Evolutionary conservation across 2,329 filamentous ascomycete genomes (phyloP).

Genomic region (Colletotrichum acutatum): DNA sequence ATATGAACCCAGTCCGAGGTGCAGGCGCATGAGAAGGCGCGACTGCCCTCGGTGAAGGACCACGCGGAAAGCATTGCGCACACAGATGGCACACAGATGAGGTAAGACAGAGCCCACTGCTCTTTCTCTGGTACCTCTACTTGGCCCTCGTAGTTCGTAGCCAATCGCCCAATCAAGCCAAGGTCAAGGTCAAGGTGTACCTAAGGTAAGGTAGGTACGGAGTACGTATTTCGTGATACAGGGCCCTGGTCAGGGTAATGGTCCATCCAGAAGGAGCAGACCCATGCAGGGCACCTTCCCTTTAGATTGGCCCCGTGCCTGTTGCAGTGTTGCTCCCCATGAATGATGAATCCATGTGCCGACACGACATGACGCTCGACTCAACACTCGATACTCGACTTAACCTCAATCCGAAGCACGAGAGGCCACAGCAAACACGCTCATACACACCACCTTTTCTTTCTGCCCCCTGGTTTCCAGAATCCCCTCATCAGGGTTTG

Average conservation of each 20-base stretch:
- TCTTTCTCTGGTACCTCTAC: neutral
- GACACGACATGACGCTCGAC: neutral
- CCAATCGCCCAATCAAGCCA: neutral
- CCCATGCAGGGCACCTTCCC: neutral
- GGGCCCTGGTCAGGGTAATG: neutral
- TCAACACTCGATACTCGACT: neutral
- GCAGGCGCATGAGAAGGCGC: neutral
- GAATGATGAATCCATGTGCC: neutral
- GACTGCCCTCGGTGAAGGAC: neutral
- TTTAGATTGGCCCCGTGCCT: neutral
- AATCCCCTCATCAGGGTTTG: neutral
- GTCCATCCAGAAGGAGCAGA: neutral
- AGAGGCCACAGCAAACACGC: neutral
- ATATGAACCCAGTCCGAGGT: neutral
- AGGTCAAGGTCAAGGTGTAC: neutral
- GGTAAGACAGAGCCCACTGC: neutral
- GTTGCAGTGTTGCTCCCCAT: neutral
- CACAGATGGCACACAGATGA: slow-evolving; percentile 2
- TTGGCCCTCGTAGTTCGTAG: too few species aligned
- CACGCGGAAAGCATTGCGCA: neutral
- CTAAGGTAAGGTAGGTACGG: too few species aligned
- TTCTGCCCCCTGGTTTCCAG: neutral
- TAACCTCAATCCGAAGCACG: neutral
- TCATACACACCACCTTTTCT: neutral
- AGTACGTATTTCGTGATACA: too few species aligned